These are phyloP conservation scores for Agaricus sinodeliciosus DNA, from an alignment of 768 basidiomycete species.

Conservation along the genomic window DNA sequence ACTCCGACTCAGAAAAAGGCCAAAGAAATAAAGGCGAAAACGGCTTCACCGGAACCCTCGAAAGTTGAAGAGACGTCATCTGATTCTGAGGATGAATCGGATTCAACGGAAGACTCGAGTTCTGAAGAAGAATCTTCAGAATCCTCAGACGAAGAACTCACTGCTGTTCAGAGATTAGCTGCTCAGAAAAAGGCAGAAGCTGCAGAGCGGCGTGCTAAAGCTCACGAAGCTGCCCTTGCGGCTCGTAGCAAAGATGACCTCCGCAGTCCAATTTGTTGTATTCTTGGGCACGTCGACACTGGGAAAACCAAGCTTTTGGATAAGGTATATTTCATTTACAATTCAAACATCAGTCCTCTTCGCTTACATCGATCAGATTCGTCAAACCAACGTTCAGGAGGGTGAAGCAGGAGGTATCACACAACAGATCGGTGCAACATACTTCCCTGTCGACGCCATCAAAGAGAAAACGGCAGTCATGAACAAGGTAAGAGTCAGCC, in stretches of 20 bases:
- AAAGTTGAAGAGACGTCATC: conserved; percentile 20
- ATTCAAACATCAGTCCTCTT: not conserved
- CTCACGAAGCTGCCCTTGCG: conserved; percentile 80
- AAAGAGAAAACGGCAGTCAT: conserved; percentile 89
- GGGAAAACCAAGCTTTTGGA: conserved; percentile 98
- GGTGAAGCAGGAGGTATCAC: conserved; percentile 99
- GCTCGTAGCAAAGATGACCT: conserved; percentile 84
- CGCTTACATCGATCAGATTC: conserved; percentile 53
- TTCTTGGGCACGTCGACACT: conserved; percentile 98
- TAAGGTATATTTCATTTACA: conserved; percentile 51
- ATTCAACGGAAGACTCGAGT: conserved; percentile 35
- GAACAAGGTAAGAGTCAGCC: conserved; percentile 54
- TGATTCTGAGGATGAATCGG: conserved; percentile 33
- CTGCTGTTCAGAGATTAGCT: conserved; percentile 57
- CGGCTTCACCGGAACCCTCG: not conserved
- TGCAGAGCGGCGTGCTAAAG: conserved; percentile 71
- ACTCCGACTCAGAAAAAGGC: conserved; percentile 15
- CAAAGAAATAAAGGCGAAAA: conserved; percentile 18
- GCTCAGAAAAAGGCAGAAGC: conserved; percentile 78
- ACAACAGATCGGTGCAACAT: conserved; percentile 99
- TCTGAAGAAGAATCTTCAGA: conserved; percentile 45
- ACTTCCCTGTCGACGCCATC: conserved; percentile 96
- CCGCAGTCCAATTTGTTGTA: conserved; percentile 97
- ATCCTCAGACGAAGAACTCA: conserved; percentile 59
- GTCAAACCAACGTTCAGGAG: conserved; percentile 99